Conservation (phyloP, 2,329 filamentous ascomycete genomes). For the Arthrocladium fulminans region DNA sequence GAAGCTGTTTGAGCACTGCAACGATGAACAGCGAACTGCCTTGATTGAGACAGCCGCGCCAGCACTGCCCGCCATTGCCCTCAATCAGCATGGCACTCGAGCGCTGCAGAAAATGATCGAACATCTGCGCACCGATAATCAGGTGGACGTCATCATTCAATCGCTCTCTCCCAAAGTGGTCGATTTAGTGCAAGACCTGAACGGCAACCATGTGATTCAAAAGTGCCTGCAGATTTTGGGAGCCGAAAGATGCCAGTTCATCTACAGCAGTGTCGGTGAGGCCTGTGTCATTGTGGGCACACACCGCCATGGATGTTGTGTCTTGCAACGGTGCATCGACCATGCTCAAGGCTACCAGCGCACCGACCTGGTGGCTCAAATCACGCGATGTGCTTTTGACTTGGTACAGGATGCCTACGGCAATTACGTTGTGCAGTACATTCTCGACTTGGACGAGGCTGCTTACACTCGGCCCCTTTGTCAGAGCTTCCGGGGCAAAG, state of each 20-base stretch:
- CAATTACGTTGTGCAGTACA: slow-evolving; percentile 98
- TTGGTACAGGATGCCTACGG: slow-evolving; percentile 95
- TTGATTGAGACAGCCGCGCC: slow-evolving; percentile 83
- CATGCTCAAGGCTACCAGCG: slow-evolving; percentile 89
- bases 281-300: slow-evolving; percentile 88
- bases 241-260: slow-evolving; percentile 79
- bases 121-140: slow-evolving; percentile 75
- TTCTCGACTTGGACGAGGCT: slow-evolving; percentile 83
- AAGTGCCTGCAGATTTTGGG: slow-evolving; percentile 95
- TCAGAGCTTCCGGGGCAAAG: slow-evolving; percentile 64
- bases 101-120: slow-evolving; percentile 99
- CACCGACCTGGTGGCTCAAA: slow-evolving; percentile 71
- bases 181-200: slow-evolving; percentile 90
- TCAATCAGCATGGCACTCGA: slow-evolving; percentile 94
- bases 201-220: slow-evolving; percentile 98
- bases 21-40: slow-evolving; percentile 85
- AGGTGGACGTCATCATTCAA: slow-evolving; percentile 72
- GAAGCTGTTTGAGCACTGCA: slow-evolving; percentile 92
- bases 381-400: slow-evolving; percentile 77
- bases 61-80: slow-evolving; percentile 82
- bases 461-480: slow-evolving; percentile 85
- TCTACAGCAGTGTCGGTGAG: slow-evolving; percentile 84
- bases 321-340: slow-evolving; percentile 95
- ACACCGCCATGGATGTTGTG: slow-evolving; percentile 94
- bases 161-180: slow-evolving; percentile 79